These are phyloP conservation scores for Kluyveromyces siamensis DNA, from an alignment of 805 yeast species.

Conservation along the genomic window DNA sequence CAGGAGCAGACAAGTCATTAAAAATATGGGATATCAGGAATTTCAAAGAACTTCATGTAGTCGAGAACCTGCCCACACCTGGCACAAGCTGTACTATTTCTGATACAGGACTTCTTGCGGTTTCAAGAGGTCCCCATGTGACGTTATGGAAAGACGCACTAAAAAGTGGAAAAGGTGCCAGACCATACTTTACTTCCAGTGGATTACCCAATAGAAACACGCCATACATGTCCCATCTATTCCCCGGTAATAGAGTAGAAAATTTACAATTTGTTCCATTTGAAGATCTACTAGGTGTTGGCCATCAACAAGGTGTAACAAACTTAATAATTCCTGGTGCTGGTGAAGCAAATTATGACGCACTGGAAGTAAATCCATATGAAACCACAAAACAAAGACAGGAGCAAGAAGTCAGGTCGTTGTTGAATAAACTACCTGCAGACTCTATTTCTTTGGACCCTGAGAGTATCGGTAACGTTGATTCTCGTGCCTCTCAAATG, in stretches of 20 bases:
- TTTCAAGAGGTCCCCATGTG: conserved; percentile 95
- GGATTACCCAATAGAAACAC: conserved; percentile 34
- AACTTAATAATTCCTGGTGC: conserved; percentile 91
- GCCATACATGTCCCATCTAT: conserved; percentile 87
- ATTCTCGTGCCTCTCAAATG: conserved; percentile 51
- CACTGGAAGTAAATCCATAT: conserved; percentile 86
- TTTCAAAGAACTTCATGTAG: conserved; percentile 58
- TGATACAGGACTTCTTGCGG: conserved; percentile 77
- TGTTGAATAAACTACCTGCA: conserved; percentile 82
- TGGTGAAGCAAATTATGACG: conserved; percentile 97
- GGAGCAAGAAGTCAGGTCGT: conserved; percentile 77
- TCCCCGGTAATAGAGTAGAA: conserved; percentile 68
- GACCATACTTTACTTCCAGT: conserved; percentile 40
- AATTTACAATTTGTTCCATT: conserved; percentile 76
- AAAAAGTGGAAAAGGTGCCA: conserved; percentile 32
- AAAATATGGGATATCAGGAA: conserved; percentile 92
- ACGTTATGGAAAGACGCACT: conserved; percentile 88
- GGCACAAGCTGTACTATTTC: conserved; percentile 73
- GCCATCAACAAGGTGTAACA: conserved; percentile 70
- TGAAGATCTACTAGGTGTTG: conserved; percentile 92
- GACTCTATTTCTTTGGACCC: conserved; percentile 93
- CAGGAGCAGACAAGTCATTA: conserved; percentile 76
- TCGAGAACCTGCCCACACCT: conserved; percentile 68
- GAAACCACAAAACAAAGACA: conserved; percentile 90
- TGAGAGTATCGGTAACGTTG: conserved; percentile 73